Percentiles rank a stretch among this genome's conserved stretches.
phyloP scores from a whole-genome alignment of 1,284 basidiomycete genomes.

The Xerocomus amazonicus region DNA sequence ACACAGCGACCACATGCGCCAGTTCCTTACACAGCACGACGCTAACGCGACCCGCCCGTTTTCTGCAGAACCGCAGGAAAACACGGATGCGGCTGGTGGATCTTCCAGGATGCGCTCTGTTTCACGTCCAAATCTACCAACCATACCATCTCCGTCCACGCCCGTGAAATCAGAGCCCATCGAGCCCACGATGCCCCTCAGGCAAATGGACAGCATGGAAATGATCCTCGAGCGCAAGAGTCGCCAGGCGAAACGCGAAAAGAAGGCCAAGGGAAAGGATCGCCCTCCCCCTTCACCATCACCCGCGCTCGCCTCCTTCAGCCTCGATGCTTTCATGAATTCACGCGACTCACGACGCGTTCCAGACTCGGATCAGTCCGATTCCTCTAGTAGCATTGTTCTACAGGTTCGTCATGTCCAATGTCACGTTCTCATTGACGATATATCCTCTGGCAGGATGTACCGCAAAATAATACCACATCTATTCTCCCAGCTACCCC shows the following conservation, averaged over 20 bases:
- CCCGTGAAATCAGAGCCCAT: constrained; percentile 59
- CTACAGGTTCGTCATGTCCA: constrained; percentile 33
- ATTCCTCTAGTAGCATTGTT: constrained; percentile 22
- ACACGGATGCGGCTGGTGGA: constrained; percentile 35
- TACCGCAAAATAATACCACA: constrained; percentile 26
- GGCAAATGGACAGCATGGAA: constrained; percentile 68
- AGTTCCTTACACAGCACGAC: constrained; percentile 59
- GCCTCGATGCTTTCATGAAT: constrained; percentile 48
- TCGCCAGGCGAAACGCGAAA: constrained; percentile 48
- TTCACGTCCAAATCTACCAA: constrained; percentile 46
- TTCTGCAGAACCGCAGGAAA: constrained; percentile 36
- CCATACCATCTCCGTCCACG: constrained; percentile 44
- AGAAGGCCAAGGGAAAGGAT: constrained; percentile 45
- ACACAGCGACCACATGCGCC: constrained; percentile 69
- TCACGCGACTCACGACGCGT: constrained; percentile 53
- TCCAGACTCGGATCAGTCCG: constrained; percentile 27
- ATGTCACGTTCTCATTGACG: constrained; percentile 16
- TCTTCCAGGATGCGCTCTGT: constrained; percentile 47
- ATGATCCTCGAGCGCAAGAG: constrained; percentile 66
- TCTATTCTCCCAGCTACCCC: constrained; percentile 46
- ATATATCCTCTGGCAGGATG: constrained; percentile 27
- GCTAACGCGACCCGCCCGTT: constrained; percentile 42
- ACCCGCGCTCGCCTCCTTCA: constrained; percentile 40
- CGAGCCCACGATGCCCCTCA: constrained; percentile 46
- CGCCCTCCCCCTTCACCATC: constrained; percentile 49